Base-by-base conservation (phyloP, 2,329 filamentous ascomycete species). In the Cladosporium austrohemisphaericum region DNA sequence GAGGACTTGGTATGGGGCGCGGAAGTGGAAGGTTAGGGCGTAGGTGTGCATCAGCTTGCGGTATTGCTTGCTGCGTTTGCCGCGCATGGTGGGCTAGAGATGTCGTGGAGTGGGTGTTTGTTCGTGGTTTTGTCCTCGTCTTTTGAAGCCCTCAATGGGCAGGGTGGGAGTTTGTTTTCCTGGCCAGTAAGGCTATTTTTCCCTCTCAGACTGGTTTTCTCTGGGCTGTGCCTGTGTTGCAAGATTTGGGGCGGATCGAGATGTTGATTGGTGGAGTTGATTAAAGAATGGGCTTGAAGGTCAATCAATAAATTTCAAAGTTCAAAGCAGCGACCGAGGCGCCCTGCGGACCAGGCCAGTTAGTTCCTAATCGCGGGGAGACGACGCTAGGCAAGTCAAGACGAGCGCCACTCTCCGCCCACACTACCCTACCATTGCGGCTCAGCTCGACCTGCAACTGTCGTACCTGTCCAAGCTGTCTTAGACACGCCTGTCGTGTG, bases 41-140 rank as follows among this genome's bases (percentile, higher is more conserved):
- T 91, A 95, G 65, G 92, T 85, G 71, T 89, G 85, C 84, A 98
- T 94, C 63, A 96, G 83, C 82, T 96, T 96, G 65, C 84, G 81
- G 68, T 89, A 90, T 61, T 85, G 83, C 70, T 87, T 85, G 33
- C 75, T 77, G 52, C 81, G 76, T 71, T 87, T 88, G 47, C 82
- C 83, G 62, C 81, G 76, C 80, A 85, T 86, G 41, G 61, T 78
- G 68, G 58, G 66, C 62, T 63, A 50, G 25, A 13, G 5, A 32
- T 3, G 20, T 29, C 29, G 38, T 20, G 19, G 5, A 18, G 40
- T n/a, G 29, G 19, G 28, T 25, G 26, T 26, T 10, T 14, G 32
- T 10, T 33, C 19, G 23, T 13, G 20, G 38, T n/a, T 31, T 18
- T 43, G 5, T 20, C 8, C 26, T 19, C 16, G 36, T 20, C 35